Base-by-base conservation (phyloP, 1,284 basidiomycete genomes). In the Boletus sp. region DNA sequence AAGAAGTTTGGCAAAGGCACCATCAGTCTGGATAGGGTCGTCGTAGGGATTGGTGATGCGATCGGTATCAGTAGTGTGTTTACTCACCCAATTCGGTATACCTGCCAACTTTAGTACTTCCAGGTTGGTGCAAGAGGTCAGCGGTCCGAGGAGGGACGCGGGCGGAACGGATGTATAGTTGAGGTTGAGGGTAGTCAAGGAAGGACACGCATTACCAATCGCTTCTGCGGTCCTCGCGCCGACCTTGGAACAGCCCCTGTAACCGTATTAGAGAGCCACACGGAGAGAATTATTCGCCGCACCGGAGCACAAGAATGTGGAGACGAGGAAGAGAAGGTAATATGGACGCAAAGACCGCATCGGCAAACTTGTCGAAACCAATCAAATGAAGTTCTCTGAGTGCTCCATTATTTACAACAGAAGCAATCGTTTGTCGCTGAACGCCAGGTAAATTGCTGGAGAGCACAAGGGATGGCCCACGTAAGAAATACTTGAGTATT, bases 41-140 rank as follows among this genome's bases (percentile, higher is more conserved):
- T 8, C 12, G 11, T 36, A 24, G 15, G 18, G 6, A 42, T 53
- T 16, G 20, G 18, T 4, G n/a, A 53, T 27, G 13, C 11, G 29
- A 36, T 37, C 29, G 18, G 12, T 6, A 33, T 24, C 11, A 51
- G 31, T 24, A 29, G 45, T 22, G 22, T 16, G 48, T 53, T 12
- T 42, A 71, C 79, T 68, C 55, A 81, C 88, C 80, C 86, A 84
- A 62, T 78, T 84, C 12, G 76, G 71, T 55, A 88, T 79, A 5
- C 83, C 84, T 4, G 86, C 85, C 4, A 86, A 67, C 65, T 89
- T 89, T 36, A 89, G 67, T 0, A 83, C 80, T 64, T 84, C 76
- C 6, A 89, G 64, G 11, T 75, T 62, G 20, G 65, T 65, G 63
- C 81, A 81, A 33, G 71, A 69, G 1, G 63, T 66, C 6, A 87